Percentiles rank a stretch among this genome's conserved stretches.
phyloP scores from a whole-genome alignment of 2,329 filamentous ascomycete species.

The Cercospora sesami region DNA sequence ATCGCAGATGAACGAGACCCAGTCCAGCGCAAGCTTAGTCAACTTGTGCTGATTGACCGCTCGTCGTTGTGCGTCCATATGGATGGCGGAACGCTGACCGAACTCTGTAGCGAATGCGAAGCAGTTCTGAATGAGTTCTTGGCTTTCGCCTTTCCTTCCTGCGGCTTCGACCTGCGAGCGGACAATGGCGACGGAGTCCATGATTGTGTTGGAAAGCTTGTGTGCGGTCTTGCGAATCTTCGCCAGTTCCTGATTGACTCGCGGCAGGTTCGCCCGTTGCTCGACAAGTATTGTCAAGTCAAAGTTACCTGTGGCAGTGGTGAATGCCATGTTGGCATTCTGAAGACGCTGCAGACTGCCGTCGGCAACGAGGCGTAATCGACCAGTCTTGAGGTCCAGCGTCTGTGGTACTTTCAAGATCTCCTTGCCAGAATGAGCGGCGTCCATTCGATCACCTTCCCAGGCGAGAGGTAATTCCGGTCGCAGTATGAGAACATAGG shows the following conservation, averaged over 20 bases:
- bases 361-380: conserved; percentile 83
- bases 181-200: conserved; percentile 96
- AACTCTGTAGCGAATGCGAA: conserved; percentile 99
- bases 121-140: conserved; percentile 95
- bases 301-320: conserved; percentile 76
- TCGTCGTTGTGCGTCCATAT: conserved; percentile 92
- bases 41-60: conserved; percentile 98
- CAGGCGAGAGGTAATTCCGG: conserved; percentile 78
- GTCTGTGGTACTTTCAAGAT: conserved; percentile 67
- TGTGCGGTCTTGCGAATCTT: conserved; percentile 95
- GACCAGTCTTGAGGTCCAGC: conserved; percentile 81
- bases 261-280: conserved; percentile 86
- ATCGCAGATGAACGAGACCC: conserved; percentile 97
- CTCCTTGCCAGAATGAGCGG: conserved; percentile 48
- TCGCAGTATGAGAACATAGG: conserved; percentile 80
- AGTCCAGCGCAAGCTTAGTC: conserved; percentile 88
- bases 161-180: conserved; percentile 69
- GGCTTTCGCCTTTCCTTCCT: conserved; percentile 69
- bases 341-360: conserved; percentile 76
- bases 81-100: conserved; percentile 86
- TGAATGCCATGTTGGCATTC: conserved; percentile 77
- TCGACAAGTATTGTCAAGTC: conserved; percentile 88
- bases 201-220: conserved; percentile 95
- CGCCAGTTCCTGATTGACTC: conserved; percentile 85
- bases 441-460: conserved; percentile 70